Percentiles rank a stretch among this genome's conserved stretches.
Conservation (phyloP, 1,139 yeast species). For the Suzukiozyma palmioleophila region DNA sequence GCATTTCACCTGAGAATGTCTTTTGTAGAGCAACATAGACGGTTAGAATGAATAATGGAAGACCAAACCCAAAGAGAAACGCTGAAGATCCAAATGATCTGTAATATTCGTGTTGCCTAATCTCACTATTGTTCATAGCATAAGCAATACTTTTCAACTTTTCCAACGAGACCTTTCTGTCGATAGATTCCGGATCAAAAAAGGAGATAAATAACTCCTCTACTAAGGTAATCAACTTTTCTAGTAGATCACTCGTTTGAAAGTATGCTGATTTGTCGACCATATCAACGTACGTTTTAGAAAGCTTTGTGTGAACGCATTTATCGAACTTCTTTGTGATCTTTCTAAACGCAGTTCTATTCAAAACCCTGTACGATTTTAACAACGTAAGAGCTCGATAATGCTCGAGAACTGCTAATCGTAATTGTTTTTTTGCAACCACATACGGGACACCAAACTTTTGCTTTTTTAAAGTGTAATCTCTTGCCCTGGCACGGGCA, state of each 20-base stretch:
- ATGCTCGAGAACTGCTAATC: conserved; percentile 72
- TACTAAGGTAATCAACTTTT: conserved; percentile 54
- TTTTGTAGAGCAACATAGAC: conserved; percentile 46
- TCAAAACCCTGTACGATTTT: conserved; percentile 69
- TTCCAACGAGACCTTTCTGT: conserved; percentile 70
- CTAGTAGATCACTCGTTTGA: conserved; percentile 61
- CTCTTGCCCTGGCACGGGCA: conserved; percentile 22
- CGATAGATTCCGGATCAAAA: conserved; percentile 61
- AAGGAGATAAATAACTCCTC: conserved; percentile 66
- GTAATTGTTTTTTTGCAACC: conserved; percentile 70
- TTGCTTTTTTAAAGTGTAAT: conserved; percentile 26
- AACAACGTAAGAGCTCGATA: conserved; percentile 77
- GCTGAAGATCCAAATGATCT: conserved; percentile 56
- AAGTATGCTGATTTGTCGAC: conserved; percentile 54
- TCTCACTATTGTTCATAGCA: conserved; percentile 31
- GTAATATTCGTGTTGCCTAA: conserved; percentile 31
- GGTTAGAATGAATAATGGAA: conserved; percentile 58
- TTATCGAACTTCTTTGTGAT: conserved; percentile 89
- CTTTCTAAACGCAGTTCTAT: conserved; percentile 85
- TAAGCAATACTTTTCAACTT: conserved; percentile 53
- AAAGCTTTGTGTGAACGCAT: conserved; percentile 46
- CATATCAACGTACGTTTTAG: conserved; percentile 54
- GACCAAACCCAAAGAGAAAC: conserved; percentile 59
- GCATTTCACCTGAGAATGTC: conserved; percentile 33
- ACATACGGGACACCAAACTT: conserved; percentile 55